phyloP scores from a whole-genome alignment of 2,329 filamentous ascomycete genomes.

The Tolypocladium nubicola region DNA sequence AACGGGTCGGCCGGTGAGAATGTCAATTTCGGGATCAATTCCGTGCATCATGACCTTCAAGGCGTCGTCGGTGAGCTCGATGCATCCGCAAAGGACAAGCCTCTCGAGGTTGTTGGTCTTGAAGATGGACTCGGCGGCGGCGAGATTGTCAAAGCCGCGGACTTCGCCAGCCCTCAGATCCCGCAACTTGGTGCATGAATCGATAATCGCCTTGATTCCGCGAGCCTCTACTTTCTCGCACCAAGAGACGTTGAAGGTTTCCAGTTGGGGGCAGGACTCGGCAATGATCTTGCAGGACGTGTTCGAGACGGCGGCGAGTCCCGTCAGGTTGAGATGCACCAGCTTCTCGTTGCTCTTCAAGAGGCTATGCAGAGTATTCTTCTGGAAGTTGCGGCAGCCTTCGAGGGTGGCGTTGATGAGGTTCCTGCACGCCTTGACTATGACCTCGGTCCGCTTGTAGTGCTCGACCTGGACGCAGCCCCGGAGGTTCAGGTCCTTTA shows the following conservation, averaged over 20 bases:
- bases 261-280: constrained; percentile 68
- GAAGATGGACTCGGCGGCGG: constrained; percentile 67
- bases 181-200: constrained; percentile 60
- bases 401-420: constrained; percentile 81
- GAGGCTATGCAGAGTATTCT: constrained; percentile 67
- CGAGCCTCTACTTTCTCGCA: constrained; percentile 75
- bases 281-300: constrained; percentile 79
- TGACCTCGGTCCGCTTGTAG: constrained; percentile 63
- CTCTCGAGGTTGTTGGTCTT: constrained; percentile 70
- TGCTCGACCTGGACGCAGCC: constrained; percentile 86
- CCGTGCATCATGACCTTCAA: constrained; percentile 69
- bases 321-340: constrained; percentile 77
- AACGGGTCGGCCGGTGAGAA: constrained; percentile 64
- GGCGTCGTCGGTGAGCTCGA: constrained; percentile 64
- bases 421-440: constrained; percentile 79
- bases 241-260: constrained; percentile 85
- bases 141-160: constrained; percentile 62
- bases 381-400: constrained; percentile 76
- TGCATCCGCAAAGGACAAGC: constrained; percentile 72
- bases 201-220: constrained; percentile 62
- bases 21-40: constrained; percentile 64
- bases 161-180: constrained; percentile 80
- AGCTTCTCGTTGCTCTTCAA: constrained; percentile 64
- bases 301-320: constrained; percentile 70
- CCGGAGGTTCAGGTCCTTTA: constrained; percentile 80